phyloP scores from a whole-genome alignment of 495 filamentous ascomycete genomes.

The Penicillium lagena region DNA sequence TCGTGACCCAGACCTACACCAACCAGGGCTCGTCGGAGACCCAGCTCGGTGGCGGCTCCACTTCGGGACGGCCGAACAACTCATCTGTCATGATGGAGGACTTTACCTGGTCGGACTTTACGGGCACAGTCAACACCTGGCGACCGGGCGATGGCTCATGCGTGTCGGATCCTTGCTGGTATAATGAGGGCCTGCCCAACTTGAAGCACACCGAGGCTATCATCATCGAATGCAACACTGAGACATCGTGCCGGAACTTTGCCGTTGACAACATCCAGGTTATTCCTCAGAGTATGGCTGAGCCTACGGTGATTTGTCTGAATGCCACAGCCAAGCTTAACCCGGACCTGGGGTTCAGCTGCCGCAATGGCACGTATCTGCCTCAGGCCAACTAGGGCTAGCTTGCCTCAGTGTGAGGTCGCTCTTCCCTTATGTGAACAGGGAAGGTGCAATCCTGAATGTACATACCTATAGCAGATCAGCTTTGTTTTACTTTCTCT shows the following conservation, averaged over 20 bases:
- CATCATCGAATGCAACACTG: conserved; percentile 32
- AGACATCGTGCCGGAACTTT: conserved; percentile 29
- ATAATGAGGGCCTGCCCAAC: conserved; percentile 25
- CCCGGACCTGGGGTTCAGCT: conserved; percentile 27
- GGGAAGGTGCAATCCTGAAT: background rate
- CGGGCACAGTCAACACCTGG: conserved; percentile 33
- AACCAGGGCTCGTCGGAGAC: conserved; percentile 25
- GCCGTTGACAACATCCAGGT: conserved; percentile 21
- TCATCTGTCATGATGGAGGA: conserved; percentile 30
- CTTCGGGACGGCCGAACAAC: conserved; percentile 14
- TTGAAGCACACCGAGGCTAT: conserved; percentile 31
- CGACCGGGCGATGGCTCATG: conserved; percentile 34
- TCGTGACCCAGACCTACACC: conserved; percentile 35
- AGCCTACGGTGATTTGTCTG: conserved; percentile 24
- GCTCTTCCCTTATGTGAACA: conserved; percentile 1
- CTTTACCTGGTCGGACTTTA: conserved; percentile 33
- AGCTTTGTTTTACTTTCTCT: background rate
- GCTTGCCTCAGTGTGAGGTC: background rate
- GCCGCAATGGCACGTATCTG: conserved; percentile 25
- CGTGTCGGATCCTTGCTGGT: conserved; percentile 35
- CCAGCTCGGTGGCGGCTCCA: conserved; percentile 9
- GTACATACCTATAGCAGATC: no score
- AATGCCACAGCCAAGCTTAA: conserved; percentile 29
- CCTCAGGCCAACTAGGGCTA: no score
- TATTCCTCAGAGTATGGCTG: conserved; percentile 24